A percentile compares a stretch with the other conserved stretches of the same genome.
These are phyloP conservation scores for Epichloe scottii DNA, from an alignment of 2,329 filamentous ascomycete species.

Conservation along the genomic window DNA sequence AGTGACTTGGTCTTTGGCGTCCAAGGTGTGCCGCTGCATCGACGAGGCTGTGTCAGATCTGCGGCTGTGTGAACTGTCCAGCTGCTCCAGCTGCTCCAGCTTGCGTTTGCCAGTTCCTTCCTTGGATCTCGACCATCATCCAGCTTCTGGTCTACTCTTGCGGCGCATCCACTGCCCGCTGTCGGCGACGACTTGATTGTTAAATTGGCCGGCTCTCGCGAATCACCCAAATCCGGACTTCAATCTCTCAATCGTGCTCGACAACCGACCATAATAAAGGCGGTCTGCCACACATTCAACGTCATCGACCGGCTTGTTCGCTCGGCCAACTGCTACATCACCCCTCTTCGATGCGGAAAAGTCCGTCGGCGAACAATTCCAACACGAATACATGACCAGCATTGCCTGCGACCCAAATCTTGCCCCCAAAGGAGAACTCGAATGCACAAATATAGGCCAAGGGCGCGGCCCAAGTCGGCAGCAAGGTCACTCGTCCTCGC, in stretches of 20 bases:
- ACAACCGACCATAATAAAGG: no score
- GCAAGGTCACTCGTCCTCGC: conserved; percentile 21
- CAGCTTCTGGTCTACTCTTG: background rate
- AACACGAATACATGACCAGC: background rate
- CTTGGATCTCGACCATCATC: background rate
- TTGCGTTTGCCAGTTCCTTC: no score
- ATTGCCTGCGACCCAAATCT: background rate
- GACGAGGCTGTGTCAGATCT: background rate
- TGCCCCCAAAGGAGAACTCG: conserved; percentile 15
- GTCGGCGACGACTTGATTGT: background rate
- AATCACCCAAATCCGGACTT: background rate
- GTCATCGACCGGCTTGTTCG: background rate
- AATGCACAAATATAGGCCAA: conserved; percentile 22
- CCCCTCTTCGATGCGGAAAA: conserved; percentile 1
- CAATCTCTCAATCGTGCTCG: no score
- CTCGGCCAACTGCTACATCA: background rate
- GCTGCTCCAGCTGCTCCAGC: no score
- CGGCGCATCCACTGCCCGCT: background rate
- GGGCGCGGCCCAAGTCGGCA: conserved; percentile 28
- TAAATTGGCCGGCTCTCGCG: background rate
- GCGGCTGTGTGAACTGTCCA: background rate
- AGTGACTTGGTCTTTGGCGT: background rate
- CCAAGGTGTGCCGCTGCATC: background rate
- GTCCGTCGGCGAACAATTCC: background rate
- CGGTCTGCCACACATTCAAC: background rate